Conservation (phyloP, 2,329 filamentous ascomycete genomes). For the Penicillium nordicum region DNA sequence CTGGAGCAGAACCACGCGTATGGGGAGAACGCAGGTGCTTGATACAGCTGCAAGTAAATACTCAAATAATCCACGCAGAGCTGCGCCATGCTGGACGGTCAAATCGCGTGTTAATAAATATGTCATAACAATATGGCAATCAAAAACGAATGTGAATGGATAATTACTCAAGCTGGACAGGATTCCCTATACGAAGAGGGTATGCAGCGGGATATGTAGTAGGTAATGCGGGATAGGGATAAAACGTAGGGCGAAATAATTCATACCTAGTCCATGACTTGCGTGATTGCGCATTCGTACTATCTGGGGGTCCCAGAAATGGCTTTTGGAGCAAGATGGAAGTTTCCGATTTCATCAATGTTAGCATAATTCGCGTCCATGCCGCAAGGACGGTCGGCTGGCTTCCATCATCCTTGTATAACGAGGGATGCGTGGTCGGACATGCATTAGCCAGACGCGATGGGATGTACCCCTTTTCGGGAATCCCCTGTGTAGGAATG, state of each 20-base stretch:
- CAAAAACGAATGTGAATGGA: background rate
- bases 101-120: background rate
- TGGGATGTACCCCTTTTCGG: background rate
- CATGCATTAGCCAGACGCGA: background rate
- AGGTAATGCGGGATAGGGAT: background rate
- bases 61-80: background rate
- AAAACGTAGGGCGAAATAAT: too few relatives aligned
- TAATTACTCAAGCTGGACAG: too few relatives aligned
- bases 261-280: background rate
- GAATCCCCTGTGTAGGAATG: background rate
- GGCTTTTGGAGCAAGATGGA: background rate
- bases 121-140: too few relatives aligned
- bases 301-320: background rate
- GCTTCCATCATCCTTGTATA: background rate
- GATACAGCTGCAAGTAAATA: background rate
- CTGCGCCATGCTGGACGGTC: background rate
- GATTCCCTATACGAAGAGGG: background rate
- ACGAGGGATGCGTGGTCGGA: background rate
- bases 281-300: background rate
- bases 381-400: background rate
- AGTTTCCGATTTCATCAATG: background rate
- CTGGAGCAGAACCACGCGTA: background rate
- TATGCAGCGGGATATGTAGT: background rate
- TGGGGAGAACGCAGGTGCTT: background rate
- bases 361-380: background rate